These are phyloP conservation scores for Pleurotus tuber-regium DNA, from an alignment of 768 basidiomycete genomes.

Conservation along the genomic window DNA sequence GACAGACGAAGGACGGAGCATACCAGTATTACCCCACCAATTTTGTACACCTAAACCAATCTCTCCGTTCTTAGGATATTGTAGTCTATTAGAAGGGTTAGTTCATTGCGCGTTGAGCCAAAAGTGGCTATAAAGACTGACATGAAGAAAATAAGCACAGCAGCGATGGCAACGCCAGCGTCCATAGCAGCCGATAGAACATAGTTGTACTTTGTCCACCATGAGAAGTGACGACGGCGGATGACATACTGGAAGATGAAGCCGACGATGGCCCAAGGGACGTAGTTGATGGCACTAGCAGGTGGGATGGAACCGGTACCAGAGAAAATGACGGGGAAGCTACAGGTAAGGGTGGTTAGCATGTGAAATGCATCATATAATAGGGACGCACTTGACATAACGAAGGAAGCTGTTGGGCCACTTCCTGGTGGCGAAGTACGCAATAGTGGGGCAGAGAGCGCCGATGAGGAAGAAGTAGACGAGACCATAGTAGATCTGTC, in stretches of 20 bases:
- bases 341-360: constrained; percentile 12
- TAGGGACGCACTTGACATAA: constrained; percentile 55
- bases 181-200: constrained; percentile 58
- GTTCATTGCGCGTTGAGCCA: too few species aligned
- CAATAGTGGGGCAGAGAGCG: constrained; percentile 52
- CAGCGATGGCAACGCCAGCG: constrained; percentile 47
- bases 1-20: not conserved
- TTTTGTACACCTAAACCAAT: constrained; percentile 6
- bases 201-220: constrained; percentile 71
- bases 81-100: constrained; percentile 13
- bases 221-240: constrained; percentile 57
- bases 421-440: constrained; percentile 51
- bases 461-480: constrained; percentile 80
- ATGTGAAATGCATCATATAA: not conserved
- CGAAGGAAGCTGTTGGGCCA: constrained; percentile 63
- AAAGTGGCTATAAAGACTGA: not conserved
- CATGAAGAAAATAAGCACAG: constrained; percentile 28
- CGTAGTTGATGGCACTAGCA: constrained; percentile 65
- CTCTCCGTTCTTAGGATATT: constrained; percentile 12
- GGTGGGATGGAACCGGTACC: constrained; percentile 64
- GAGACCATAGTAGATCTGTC: constrained; percentile 58
- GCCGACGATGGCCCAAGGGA: constrained; percentile 63
- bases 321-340: constrained; percentile 58
- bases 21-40: constrained; percentile 18
- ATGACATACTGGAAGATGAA: constrained; percentile 66